Evolutionary conservation across 106 monocot species (phyloP), one percentile per base, ranked within the genome.

Genomic region (Narthecium ossifragum): DNA sequence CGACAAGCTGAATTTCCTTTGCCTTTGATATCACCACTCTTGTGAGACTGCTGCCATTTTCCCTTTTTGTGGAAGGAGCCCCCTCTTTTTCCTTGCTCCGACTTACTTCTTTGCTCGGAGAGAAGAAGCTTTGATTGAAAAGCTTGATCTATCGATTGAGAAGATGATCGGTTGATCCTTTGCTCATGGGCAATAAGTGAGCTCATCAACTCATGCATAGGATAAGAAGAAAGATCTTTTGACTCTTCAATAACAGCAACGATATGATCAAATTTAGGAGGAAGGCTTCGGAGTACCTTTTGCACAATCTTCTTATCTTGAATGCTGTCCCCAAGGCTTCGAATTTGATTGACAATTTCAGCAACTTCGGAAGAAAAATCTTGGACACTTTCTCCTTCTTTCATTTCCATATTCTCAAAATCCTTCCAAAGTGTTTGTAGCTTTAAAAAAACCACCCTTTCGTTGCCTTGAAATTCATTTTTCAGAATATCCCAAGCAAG

Each of bases 261-360:
- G 4, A 38, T 15, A 59, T 37, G 39, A 10, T 59, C 59, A 40
- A 39, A 59, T 40, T 59, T 59, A 2, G 36, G 4, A 9, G 36
- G 37, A 14, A 59, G 38, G 37, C 59, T 59, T 23, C 36, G 6
- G 12, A 59, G 31, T 6, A 39, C 13, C 3, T 59, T 59, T 25
- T 59, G 14, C 21, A 59, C 59, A 38, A 38, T 37, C 28, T 37
- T 57, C 24, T 40, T 29, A 10, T 59, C 59, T 39, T 29, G 8
- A 2, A 59, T 12, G 11, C 3, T 24, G 10, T 59, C 59, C 26
- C 59, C 59, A 59, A 24, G 18, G 27, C 8, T 24, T 15, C 39
- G 13, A 24, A 59, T 59, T 59, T 38, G 59, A 59, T 59, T 59
- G 10, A 38, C 23, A n/a, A n/a, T n/a, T n/a, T n/a, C n/a, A n/a